Percentiles rank a stretch among this genome's conserved stretches.
Evolutionary conservation across 2,329 filamentous ascomycete genomes (phyloP).

Genomic region (Dendryphion nanum): DNA sequence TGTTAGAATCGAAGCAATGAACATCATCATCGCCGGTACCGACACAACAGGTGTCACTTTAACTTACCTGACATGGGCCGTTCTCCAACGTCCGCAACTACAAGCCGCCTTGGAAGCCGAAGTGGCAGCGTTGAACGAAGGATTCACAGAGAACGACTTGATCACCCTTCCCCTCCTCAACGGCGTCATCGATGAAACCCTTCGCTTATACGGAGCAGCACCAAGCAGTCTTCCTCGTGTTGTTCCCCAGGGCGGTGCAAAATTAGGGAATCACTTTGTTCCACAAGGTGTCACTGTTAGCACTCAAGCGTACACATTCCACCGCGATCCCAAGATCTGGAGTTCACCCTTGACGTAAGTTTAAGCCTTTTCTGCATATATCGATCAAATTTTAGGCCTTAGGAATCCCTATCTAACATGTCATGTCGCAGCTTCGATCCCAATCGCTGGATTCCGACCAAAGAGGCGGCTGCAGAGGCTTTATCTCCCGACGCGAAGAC

Average conservation of each 20-base stretch:
- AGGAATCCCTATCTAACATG: neutral
- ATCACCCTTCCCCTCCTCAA: conserved; percentile 31
- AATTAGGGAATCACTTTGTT: conserved; percentile 35
- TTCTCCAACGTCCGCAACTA: conserved; percentile 21
- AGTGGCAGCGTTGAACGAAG: conserved; percentile 13
- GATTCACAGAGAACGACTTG: conserved; percentile 22
- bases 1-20: conserved; percentile 31
- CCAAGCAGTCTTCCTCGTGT: conserved; percentile 36
- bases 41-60: conserved; percentile 35
- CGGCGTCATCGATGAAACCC: conserved; percentile 39
- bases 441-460: conserved; percentile 28
- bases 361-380: too few relatives aligned
- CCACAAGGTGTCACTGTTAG: conserved; percentile 36
- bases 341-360: conserved; percentile 22
- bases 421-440: conserved; percentile 29
- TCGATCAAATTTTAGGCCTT: too few relatives aligned
- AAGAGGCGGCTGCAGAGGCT: conserved; percentile 20
- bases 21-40: conserved; percentile 34
- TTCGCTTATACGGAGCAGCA: conserved; percentile 38
- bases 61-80: conserved; percentile 36
- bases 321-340: conserved; percentile 31
- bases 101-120: conserved; percentile 20
- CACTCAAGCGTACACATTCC: conserved; percentile 40
- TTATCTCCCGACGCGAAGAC: conserved; percentile 40
- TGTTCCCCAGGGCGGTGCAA: conserved; percentile 33